A percentile compares a stretch with the other conserved stretches of the same genome.
phyloP scores from a whole-genome alignment of 2,329 filamentous ascomycete genomes.

The Monilinia fructicola region DNA sequence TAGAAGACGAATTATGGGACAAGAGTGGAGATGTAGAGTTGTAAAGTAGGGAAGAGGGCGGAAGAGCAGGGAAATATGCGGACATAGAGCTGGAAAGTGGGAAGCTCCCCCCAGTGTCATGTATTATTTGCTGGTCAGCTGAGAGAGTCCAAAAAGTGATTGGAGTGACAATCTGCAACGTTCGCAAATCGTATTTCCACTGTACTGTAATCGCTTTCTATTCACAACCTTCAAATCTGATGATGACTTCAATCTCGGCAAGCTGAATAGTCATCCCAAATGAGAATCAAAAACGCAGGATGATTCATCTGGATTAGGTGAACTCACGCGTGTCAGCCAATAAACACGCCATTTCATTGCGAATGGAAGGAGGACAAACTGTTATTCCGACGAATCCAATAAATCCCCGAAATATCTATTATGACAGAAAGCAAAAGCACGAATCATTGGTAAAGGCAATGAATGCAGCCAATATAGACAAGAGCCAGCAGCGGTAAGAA shows the following conservation, averaged over 20 bases:
- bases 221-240: conserved; percentile 18
- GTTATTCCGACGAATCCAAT: conserved; percentile 17
- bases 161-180: conserved; percentile 17
- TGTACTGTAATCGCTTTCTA: conserved; percentile 3
- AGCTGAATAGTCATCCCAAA: conserved; percentile 13
- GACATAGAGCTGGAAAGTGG: conserved; percentile 21
- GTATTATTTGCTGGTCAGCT: conserved; percentile 20
- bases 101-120: conserved; percentile 4
- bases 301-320: conserved; percentile 20
- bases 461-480: not conserved
- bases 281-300: conserved; percentile 5
- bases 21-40: conserved; percentile 22
- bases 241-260: conserved; percentile 24
- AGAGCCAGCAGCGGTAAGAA: conserved; percentile 15
- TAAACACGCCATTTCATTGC: not conserved
- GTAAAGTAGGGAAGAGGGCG: conserved; percentile 9
- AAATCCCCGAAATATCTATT: conserved; percentile 8
- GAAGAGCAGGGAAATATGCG: conserved; percentile 17
- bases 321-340: conserved; percentile 12
- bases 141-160: conserved; percentile 21
- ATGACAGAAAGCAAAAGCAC: conserved; percentile 13
- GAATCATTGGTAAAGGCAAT: conserved; percentile 1
- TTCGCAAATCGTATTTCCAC: conserved; percentile 2
- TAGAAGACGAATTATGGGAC: conserved; percentile 25
- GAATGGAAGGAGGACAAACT: conserved; percentile 9